phyloP scores from a whole-genome alignment of 2,329 filamentous ascomycete genomes.

The Grosmannia clavigera region DNA sequence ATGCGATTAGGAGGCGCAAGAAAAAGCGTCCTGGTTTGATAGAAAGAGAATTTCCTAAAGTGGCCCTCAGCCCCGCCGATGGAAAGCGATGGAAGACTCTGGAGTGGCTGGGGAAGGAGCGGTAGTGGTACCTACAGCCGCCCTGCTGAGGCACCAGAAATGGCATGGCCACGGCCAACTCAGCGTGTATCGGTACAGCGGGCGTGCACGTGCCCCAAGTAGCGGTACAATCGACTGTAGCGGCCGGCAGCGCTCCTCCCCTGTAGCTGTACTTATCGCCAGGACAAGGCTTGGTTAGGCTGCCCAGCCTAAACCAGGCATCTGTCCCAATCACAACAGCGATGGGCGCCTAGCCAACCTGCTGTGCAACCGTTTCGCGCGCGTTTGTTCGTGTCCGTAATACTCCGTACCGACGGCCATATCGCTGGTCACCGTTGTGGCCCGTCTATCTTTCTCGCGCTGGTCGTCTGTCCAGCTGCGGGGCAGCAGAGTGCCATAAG shows the following conservation, averaged over 20 bases:
- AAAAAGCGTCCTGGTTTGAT: neutral
- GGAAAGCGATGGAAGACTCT: conserved; percentile 15
- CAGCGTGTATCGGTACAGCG: neutral
- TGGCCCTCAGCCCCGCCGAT: conserved; percentile 13
- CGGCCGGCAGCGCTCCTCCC: neutral
- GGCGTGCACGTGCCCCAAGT: neutral
- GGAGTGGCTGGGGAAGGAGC: conserved; percentile 7
- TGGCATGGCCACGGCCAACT: neutral
- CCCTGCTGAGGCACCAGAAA: neutral
- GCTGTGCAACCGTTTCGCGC: no score
- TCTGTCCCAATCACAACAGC: no score
- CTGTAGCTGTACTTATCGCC: neutral
- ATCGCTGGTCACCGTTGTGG: no score
- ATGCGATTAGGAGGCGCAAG: neutral
- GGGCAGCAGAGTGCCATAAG: no score
- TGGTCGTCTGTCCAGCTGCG: no score
- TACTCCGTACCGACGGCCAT: no score
- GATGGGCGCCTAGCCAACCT: no score
- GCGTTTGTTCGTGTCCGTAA: no score
- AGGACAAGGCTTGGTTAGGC: no score
- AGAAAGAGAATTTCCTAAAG: conserved; percentile 6
- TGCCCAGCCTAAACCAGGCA: no score
- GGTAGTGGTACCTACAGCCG: neutral
- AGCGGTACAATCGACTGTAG: neutral
- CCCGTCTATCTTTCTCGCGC: no score